Percentiles rank a stretch among this genome's conserved stretches.
These are phyloP conservation scores for Gracilariopsis chorda DNA, from an alignment of 23 red algal genomes.

Conservation along the genomic window DNA sequence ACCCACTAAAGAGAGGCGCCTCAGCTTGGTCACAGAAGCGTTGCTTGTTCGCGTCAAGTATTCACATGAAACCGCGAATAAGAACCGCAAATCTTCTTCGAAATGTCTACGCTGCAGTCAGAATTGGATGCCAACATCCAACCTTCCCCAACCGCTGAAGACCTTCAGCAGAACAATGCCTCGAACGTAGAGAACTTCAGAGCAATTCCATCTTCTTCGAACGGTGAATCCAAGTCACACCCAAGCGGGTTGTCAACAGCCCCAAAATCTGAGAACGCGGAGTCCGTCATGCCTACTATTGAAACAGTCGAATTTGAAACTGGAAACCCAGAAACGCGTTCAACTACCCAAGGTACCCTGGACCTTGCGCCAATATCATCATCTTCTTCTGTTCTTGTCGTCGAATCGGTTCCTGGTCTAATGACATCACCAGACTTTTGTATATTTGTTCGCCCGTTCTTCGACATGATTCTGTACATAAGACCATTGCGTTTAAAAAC, in stretches of 20 bases:
- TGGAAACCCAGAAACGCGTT: constrained; percentile 45
- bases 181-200: too few species aligned
- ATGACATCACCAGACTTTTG: constrained; percentile 82
- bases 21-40: too few species aligned
- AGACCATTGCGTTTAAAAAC: constrained; percentile 39
- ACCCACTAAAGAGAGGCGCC: too few species aligned
- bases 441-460: constrained; percentile 45
- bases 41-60: too few species aligned
- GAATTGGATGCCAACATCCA: background rate
- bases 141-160: background rate
- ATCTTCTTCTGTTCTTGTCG: constrained; percentile 38
- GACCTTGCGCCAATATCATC: background rate
- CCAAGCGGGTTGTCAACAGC: too few species aligned
- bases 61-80: constrained; percentile 34
- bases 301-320: constrained; percentile 50
- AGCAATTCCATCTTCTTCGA: background rate
- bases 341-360: constrained; percentile 20
- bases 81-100: too few species aligned
- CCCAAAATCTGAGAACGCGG: background rate
- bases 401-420: constrained; percentile 58
- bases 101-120: constrained; percentile 1
- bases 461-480: constrained; percentile 45
- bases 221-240: background rate
- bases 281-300: background rate
- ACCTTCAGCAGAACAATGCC: background rate